These are phyloP conservation scores for Proliferodiscus dingleyae DNA, from an alignment of 2,329 filamentous ascomycete genomes.

Conservation along the genomic window DNA sequence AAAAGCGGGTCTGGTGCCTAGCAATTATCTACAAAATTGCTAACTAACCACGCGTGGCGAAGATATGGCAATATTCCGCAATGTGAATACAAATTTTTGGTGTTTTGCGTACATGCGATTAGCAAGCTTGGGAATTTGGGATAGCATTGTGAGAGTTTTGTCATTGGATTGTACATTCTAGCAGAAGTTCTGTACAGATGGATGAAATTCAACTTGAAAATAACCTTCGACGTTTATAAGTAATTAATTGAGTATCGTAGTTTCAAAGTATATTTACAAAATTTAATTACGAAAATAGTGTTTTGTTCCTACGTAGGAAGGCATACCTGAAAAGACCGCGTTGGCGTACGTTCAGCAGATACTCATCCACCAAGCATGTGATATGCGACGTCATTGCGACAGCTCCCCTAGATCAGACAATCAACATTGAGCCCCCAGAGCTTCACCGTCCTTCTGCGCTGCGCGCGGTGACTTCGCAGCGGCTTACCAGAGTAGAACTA, in stretches of 20 bases:
- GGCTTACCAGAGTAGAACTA: constrained; percentile 1
- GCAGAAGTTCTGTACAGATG: constrained; percentile 1
- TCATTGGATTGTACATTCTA: constrained; percentile 2
- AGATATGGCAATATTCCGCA: neutral
- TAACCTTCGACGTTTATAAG: neutral
- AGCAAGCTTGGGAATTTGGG: neutral
- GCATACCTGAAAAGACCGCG: too few species aligned
- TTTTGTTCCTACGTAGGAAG: too few species aligned
- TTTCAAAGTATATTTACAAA: neutral
- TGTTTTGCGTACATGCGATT: neutral
- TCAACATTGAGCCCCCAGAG: neutral
- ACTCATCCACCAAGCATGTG: neutral
- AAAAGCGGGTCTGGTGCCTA: constrained; percentile 61
- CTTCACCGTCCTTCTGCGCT: neutral
- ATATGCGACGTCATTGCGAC: neutral
- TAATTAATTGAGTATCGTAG: neutral
- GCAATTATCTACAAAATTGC: constrained; percentile 53
- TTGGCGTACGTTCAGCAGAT: too few species aligned
- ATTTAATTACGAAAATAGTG: too few species aligned
- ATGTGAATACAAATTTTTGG: neutral
- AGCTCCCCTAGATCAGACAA: neutral
- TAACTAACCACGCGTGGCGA: constrained; percentile 12
- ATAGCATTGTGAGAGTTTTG: neutral
- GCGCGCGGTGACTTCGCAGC: neutral
- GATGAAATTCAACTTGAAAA: constrained; percentile 1